phyloP scores from a whole-genome alignment of 176 grass and related monocot genomes.

The Urochloa ruziziensis region DNA sequence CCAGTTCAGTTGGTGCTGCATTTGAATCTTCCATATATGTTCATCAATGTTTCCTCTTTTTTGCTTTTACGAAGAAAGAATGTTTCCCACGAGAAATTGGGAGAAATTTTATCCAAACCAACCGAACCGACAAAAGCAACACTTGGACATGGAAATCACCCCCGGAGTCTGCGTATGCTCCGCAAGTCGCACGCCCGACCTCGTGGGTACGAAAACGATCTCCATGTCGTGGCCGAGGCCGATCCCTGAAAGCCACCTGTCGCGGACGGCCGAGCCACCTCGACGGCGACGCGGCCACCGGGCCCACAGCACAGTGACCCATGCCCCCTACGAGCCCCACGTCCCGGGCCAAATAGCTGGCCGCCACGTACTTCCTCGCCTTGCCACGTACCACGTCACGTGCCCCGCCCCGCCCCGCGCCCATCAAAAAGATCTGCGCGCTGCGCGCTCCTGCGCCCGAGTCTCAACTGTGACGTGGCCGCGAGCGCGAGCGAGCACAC shows the following conservation, averaged over 20 bases:
- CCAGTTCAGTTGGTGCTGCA: neutral
- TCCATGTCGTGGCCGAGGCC: neutral
- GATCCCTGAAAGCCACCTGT: slow-evolving; percentile 18
- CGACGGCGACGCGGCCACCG: neutral
- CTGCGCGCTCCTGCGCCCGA: neutral
- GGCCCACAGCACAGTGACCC: neutral
- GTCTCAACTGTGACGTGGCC: neutral
- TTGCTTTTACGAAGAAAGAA: no score
- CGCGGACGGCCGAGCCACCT: neutral
- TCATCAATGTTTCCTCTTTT: no score
- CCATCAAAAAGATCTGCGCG: slow-evolving; percentile 9
- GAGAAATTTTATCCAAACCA: neutral
- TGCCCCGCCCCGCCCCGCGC: neutral
- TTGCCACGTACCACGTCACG: slow-evolving; percentile 29
- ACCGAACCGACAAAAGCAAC: neutral
- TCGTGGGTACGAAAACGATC: neutral
- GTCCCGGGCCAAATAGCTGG: neutral
- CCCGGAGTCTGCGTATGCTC: neutral
- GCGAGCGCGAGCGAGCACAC: neutral
- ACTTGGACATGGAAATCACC: neutral
- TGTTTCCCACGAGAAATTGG: neutral
- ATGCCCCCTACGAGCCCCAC: neutral
- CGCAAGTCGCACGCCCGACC: no score
- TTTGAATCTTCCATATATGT: no score
- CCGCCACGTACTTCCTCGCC: neutral